Conservation (phyloP, 768 basidiomycete genomes). For the Holtermanniella nyarrowii region DNA sequence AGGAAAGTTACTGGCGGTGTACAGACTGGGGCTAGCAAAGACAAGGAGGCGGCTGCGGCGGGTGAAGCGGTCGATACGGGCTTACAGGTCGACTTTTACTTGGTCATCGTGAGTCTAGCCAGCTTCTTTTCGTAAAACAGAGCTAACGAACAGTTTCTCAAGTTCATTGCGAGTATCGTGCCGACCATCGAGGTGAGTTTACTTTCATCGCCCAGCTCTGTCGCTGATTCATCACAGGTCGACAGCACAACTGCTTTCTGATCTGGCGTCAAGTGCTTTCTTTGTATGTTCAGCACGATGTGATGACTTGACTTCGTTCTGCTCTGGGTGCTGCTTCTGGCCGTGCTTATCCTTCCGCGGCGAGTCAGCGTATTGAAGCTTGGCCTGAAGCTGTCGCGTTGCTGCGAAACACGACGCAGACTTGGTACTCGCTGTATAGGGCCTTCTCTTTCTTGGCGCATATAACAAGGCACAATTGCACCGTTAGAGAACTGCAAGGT, state of each 20-base stretch:
- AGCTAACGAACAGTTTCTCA: conserved; percentile 57
- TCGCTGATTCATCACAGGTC: neutral
- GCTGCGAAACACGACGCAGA: no score
- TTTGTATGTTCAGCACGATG: no score
- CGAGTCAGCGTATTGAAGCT: no score
- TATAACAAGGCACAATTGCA: no score
- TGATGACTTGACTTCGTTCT: no score
- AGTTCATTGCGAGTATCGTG: conserved; percentile 96
- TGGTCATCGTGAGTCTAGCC: conserved; percentile 53
- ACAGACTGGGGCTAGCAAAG: conserved; percentile 6
- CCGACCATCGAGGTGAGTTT: conserved; percentile 87
- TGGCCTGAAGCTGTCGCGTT: no score
- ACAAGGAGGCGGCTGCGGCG: conserved; percentile 45
- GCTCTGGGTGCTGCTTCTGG: no score
- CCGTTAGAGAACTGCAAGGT: no score
- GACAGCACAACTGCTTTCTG: conserved; percentile 18
- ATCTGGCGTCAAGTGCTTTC: no score
- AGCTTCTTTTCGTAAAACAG: conserved; percentile 1
- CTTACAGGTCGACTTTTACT: conserved; percentile 94
- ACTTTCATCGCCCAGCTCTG: neutral
- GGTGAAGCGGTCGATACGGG: conserved; percentile 60
- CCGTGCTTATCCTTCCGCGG: no score
- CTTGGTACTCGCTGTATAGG: no score
- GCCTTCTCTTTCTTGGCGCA: no score
- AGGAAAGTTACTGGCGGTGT: conserved; percentile 58